Conservation (phyloP, 176 grass and related monocot genomes). For the Alopecurus myosuroides region DNA sequence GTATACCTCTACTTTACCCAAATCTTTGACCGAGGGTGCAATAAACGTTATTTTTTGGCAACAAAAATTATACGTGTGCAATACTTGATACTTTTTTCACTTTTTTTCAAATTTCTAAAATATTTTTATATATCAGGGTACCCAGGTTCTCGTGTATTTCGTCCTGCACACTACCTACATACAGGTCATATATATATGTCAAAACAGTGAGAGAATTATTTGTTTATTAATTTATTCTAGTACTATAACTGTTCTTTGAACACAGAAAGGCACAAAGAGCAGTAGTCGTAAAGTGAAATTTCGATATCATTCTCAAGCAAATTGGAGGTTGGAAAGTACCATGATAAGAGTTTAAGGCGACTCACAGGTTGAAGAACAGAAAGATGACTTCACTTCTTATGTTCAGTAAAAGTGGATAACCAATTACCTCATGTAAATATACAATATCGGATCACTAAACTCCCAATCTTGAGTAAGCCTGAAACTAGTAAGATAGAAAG, state of each 20-base stretch:
- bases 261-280: background rate
- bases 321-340: background rate
- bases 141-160: too few species aligned
- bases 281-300: background rate
- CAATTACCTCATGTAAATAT: background rate
- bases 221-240: background rate
- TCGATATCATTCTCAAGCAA: background rate
- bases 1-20: too few species aligned
- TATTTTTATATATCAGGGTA: too few species aligned
- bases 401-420: slow-evolving; percentile 1
- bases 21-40: too few species aligned
- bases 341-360: background rate
- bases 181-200: slow-evolving; percentile 4
- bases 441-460: background rate
- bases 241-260: slow-evolving; percentile 3
- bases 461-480: slow-evolving; percentile 24
- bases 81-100: too few species aligned
- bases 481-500: slow-evolving; percentile 49
- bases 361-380: too few species aligned
- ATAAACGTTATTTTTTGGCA: too few species aligned
- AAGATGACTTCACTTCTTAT: slow-evolving; percentile 18
- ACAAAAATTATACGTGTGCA: too few species aligned
- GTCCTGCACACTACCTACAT: slow-evolving; percentile 22
- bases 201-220: background rate
- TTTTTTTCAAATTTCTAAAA: too few species aligned